Base-by-base conservation (phyloP, 441 rosid species). In the Theobroma grandiflorum region DNA sequence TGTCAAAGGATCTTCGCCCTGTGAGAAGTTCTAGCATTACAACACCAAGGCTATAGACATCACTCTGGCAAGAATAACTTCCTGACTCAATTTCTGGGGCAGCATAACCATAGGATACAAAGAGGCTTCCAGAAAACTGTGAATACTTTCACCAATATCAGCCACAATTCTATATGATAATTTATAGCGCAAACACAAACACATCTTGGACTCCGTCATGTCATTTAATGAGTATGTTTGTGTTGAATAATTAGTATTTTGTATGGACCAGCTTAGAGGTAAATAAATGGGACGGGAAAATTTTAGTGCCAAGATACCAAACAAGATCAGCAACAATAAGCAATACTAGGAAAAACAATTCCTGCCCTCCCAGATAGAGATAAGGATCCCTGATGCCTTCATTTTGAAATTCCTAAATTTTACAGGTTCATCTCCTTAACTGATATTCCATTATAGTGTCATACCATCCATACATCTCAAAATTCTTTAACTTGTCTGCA, bases 21-120 rank as follows among this genome's bases (percentile, higher is more conserved):
- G 98, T 90, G 69, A 95, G 97, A 57, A 95, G 91, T 84, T 95
- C 99, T 77, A 95, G 88, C 96, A 96, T 91, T 76, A 96, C 95
- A 65, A 96, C 95, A 6, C 99, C 99, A 40, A 96, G 94, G 86
- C 98, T 96, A 79, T 89, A 94, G 45, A 96, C 90, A 80, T 96
- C 99, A 68, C 98, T 96, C 75, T 91, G 93, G 88, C 93, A 91
- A 67, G 98, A 89, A 70, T 90, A 93, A 72, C 82, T 89, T 86
- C 99, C 97, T 8, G 83, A 90, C 80, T 93, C 98, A 3, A 87
- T 85, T 84, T 96, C 98, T 31, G 91, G 90, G 61, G 94, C 93
- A 1, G 84, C 86, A 80, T 89, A 89, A 64, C 93, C 93, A 0
- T 33, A 78, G 7, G 76, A 78, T 70, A 70, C 58, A 18, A 76